Percentiles rank a stretch among this genome's conserved stretches.
Evolutionary conservation across 2,329 filamentous ascomycete species (phyloP).

Genomic region (Nemania bipapillata): DNA sequence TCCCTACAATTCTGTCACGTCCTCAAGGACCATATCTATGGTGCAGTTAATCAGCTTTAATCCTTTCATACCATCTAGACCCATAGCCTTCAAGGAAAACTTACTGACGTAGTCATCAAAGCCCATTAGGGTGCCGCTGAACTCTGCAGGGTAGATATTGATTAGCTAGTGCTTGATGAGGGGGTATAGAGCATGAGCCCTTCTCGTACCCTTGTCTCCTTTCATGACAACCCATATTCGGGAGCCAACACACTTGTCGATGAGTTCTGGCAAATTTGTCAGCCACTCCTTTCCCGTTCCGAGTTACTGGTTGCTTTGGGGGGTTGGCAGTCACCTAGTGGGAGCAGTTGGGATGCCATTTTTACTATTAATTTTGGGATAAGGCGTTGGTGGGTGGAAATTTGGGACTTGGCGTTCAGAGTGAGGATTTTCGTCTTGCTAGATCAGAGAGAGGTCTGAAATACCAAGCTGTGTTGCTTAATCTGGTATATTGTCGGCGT

Average conservation of each 20-base stretch:
- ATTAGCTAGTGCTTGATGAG: conserved; percentile 7
- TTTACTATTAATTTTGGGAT: conserved; percentile 27
- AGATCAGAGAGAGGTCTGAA: background rate
- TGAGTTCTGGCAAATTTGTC: conserved; percentile 76
- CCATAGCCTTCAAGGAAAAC: conserved; percentile 59
- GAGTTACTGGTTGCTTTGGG: background rate
- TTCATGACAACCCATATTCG: conserved; percentile 99
- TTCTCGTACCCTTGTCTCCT: conserved; percentile 86
- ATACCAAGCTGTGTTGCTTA: background rate
- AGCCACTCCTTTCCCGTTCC: conserved; percentile 10
- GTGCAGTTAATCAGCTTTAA: conserved; percentile 18
- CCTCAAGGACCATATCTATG: conserved; percentile 95
- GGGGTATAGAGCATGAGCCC: background rate
- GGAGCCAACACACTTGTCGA: conserved; percentile 98
- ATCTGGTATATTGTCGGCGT: background rate
- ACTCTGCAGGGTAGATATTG: conserved; percentile 69
- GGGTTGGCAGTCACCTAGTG: conserved; percentile 69
- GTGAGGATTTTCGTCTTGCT: background rate
- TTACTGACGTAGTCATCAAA: conserved; percentile 99
- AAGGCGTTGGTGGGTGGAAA: background rate
- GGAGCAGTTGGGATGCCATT: conserved; percentile 80
- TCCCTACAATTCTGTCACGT: conserved; percentile 90
- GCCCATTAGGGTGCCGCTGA: conserved; percentile 90
- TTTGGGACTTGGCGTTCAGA: background rate
- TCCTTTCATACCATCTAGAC: background rate